A percentile compares a stretch with the other conserved stretches of the same genome.
Conservation (phyloP, 805 yeast genomes). For the Metschnikowia vanudenii region DNA sequence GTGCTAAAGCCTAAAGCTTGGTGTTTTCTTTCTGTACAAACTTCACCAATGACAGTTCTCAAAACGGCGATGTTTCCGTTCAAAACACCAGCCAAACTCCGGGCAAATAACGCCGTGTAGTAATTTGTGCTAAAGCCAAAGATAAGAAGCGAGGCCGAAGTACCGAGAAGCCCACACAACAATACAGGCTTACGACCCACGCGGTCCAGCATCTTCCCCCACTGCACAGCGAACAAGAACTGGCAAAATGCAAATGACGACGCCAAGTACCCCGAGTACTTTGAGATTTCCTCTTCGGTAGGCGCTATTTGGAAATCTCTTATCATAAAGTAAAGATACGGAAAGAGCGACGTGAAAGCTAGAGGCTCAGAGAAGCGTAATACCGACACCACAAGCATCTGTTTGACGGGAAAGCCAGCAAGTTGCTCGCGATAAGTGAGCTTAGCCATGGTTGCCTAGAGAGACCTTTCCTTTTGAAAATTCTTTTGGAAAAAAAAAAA, state of each 20-base stretch:
- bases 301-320: conserved; percentile 50
- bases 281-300: conserved; percentile 52
- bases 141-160: conserved; percentile 44
- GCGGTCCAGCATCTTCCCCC: conserved; percentile 57
- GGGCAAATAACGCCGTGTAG: conserved; percentile 51
- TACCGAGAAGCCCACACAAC: conserved; percentile 51
- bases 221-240: conserved; percentile 53
- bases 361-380: conserved; percentile 62
- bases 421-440: conserved; percentile 47
- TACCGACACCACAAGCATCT: conserved; percentile 37
- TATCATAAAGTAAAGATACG: conserved; percentile 64
- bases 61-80: conserved; percentile 68
- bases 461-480: neutral
- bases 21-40: conserved; percentile 53
- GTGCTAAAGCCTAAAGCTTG: conserved; percentile 64
- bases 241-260: conserved; percentile 62
- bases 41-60: conserved; percentile 60
- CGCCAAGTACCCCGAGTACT: conserved; percentile 60
- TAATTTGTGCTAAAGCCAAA: conserved; percentile 56
- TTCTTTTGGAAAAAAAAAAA: neutral
- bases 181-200: conserved; percentile 58
- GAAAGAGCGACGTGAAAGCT: conserved; percentile 62
- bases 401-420: conserved; percentile 56
- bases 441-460: conserved; percentile 1
- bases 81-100: conserved; percentile 53